Conservation (phyloP, 768 basidiomycete genomes). For the Macrocybe gigantea region DNA sequence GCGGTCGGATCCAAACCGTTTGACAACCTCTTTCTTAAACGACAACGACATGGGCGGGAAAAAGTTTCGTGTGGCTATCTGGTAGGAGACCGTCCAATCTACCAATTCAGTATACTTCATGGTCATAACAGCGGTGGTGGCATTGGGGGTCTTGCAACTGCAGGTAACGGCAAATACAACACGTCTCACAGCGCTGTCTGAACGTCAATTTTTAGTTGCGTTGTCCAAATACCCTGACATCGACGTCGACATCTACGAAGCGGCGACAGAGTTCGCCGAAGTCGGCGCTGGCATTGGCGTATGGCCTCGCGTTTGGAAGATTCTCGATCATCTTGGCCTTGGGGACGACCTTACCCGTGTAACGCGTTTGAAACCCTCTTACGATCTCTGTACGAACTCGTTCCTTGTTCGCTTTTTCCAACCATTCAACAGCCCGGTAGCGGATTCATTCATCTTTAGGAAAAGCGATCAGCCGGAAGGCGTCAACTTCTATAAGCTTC, state of each 20-base stretch:
- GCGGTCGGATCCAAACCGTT: too few species aligned
- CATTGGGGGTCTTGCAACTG: conserved; percentile 20
- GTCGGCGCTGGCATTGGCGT: conserved; percentile 36
- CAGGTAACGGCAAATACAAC: conserved; percentile 4
- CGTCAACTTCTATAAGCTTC: conserved; percentile 15
- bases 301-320: conserved; percentile 32
- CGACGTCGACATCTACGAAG: conserved; percentile 36
- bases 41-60: not conserved
- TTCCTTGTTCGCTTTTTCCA: not conserved
- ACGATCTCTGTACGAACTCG: conserved; percentile 13
- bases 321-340: conserved; percentile 33
- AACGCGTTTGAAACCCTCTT: conserved; percentile 15
- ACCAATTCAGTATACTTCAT: not conserved
- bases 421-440: conserved; percentile 5
- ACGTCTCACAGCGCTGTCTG: too few species aligned
- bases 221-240: conserved; percentile 27
- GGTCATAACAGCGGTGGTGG: conserved; percentile 18
- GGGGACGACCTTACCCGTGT: conserved; percentile 24
- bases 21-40: too few species aligned
- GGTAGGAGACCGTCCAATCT: not conserved
- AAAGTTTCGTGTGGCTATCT: conserved; percentile 9
- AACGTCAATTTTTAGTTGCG: conserved; percentile 6
- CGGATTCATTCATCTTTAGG: conserved; percentile 17
- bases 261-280: conserved; percentile 27
- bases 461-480: conserved; percentile 17